Evolutionary conservation across 306 rosid species (phyloP).

Genomic region (Medicago truncatula): MtrunA17r5.0-ANR NC_053046.1:26259501-26260000

Average conservation of each 20-base stretch:
- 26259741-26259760: slow-evolving; percentile 4
- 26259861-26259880: neutral
- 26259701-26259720: slow-evolving; percentile 24
- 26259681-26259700: neutral
- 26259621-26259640: slow-evolving; percentile 48
- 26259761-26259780: slow-evolving; percentile 8
- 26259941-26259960: slow-evolving; percentile 6
- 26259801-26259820: neutral
- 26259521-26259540: neutral
- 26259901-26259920: neutral
- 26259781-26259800: neutral
- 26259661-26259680: slow-evolving; percentile 30
- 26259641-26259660: slow-evolving; percentile 40
- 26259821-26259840: neutral
- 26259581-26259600: slow-evolving; percentile 40
- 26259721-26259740: slow-evolving; percentile 16
- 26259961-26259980: slow-evolving; percentile 2
- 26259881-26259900: neutral
- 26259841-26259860: neutral
- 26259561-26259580: slow-evolving; percentile 43
- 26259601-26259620: slow-evolving; percentile 46
- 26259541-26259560: slow-evolving; percentile 46
- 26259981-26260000: slow-evolving; percentile 10
- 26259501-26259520: no score
- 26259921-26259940: neutral